Percentiles rank a stretch among this genome's conserved stretches.
These are phyloP conservation scores for Chaetomium sp. DNA, from an alignment of 2,329 filamentous ascomycete species.

Conservation along the genomic window DNA sequence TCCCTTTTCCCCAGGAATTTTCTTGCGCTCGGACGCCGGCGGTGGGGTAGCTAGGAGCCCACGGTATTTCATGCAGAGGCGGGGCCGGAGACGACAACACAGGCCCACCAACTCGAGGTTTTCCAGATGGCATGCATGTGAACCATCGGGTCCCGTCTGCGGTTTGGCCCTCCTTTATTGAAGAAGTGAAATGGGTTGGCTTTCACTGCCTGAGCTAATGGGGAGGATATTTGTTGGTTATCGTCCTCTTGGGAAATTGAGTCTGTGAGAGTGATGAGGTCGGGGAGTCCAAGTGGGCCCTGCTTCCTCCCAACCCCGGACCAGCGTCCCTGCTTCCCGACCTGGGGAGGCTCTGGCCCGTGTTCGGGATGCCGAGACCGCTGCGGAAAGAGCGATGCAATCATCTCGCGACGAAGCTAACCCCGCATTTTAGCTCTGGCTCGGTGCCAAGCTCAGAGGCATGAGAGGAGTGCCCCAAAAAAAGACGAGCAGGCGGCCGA, in stretches of 20 bases:
- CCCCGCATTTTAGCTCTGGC: not conserved
- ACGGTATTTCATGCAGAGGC: slow-evolving; percentile 11
- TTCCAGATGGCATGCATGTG: no score
- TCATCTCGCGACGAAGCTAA: not conserved
- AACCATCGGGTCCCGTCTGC: no score
- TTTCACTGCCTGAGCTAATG: no score
- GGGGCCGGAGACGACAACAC: not conserved
- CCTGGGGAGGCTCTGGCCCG: not conserved
- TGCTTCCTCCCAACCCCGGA: slow-evolving; percentile 15
- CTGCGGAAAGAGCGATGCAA: not conserved
- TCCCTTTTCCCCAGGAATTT: slow-evolving; percentile 24
- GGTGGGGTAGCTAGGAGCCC: no score
- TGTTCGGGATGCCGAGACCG: slow-evolving; percentile 7
- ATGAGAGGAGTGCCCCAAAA: not conserved
- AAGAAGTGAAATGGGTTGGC: not conserved
- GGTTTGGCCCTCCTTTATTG: not conserved
- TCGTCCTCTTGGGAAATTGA: slow-evolving; percentile 7
- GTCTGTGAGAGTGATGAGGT: slow-evolving; percentile 10
- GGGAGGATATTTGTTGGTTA: no score
- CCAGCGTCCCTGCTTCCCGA: slow-evolving; percentile 29
- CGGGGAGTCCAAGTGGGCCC: not conserved
- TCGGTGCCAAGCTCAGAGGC: not conserved
- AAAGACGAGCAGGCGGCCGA: not conserved
- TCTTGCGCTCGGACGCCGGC: slow-evolving; percentile 8
- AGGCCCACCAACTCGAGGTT: no score